Percentiles rank a stretch among this genome's conserved stretches.
phyloP scores from a whole-genome alignment of 1,139 yeast genomes.

The Geotrichum klebahnii region DNA sequence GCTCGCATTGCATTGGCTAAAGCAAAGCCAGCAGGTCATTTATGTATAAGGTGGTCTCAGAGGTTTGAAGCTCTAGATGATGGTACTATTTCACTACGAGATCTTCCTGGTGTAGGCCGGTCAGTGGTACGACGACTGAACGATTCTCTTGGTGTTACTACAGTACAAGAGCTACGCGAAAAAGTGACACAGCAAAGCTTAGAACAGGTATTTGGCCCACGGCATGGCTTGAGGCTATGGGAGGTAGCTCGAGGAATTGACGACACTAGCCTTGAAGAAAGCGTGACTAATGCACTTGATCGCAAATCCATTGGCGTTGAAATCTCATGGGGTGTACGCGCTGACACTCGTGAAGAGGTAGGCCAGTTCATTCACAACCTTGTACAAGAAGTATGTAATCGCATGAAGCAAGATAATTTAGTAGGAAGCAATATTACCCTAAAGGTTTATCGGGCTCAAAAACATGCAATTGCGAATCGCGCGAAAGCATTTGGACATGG shows the following conservation, averaged over 20 bases:
- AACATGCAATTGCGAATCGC: constrained; percentile 8
- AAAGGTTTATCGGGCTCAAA: constrained; percentile 49
- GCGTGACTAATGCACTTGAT: constrained; percentile 47
- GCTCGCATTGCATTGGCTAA: constrained; percentile 71
- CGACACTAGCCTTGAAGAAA: constrained; percentile 40
- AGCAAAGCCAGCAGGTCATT: constrained; percentile 79
- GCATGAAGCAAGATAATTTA: constrained; percentile 41
- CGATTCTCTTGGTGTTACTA: constrained; percentile 29
- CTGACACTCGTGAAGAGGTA: constrained; percentile 55
- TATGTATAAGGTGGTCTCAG: constrained; percentile 39
- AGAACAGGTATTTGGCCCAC: constrained; percentile 52
- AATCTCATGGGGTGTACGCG: constrained; percentile 86
- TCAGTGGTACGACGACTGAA: constrained; percentile 49
- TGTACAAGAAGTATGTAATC: constrained; percentile 53
- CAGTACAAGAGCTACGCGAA: constrained; percentile 42
- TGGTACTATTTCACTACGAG: constrained; percentile 44
- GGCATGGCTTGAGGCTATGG: constrained; percentile 61
- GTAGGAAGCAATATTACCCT: constrained; percentile 58
- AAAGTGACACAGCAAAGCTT: constrained; percentile 35
- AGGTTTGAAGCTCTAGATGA: constrained; percentile 9
- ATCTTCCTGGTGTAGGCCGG: constrained; percentile 83
- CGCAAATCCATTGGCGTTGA: constrained; percentile 83
- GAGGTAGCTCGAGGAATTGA: constrained; percentile 67
- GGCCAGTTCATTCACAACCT: constrained; percentile 59
- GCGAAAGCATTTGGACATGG: constrained; percentile 86